phyloP scores from a whole-genome alignment of 495 filamentous ascomycete genomes.

The Glarea lozoyensis region DNA sequence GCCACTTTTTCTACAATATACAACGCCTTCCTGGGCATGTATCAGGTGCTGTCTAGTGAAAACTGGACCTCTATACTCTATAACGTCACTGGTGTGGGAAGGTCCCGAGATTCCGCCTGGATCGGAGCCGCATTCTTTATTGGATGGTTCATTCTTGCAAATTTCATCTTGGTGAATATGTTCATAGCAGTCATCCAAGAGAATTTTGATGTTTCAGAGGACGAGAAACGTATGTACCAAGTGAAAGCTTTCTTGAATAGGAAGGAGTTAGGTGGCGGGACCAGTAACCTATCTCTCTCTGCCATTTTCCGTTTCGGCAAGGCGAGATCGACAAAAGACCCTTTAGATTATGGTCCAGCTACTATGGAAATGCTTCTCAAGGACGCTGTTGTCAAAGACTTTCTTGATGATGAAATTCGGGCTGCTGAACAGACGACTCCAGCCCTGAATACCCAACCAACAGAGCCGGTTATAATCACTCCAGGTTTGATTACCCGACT shows the following conservation, averaged over 20 bases:
- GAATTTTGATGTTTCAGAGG: constrained; percentile 98
- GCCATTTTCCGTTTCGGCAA: constrained; percentile 78
- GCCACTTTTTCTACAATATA: constrained; percentile 85
- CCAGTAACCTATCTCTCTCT: constrained; percentile 72
- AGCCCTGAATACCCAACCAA: constrained; percentile 27
- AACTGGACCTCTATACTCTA: constrained; percentile 91
- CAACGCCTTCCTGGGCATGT: constrained; percentile 97
- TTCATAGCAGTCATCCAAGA: constrained; percentile 99
- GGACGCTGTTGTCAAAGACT: constrained; percentile 88
- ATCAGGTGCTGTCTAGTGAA: constrained; percentile 94
- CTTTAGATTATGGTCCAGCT: constrained; percentile 77
- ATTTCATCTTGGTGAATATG: constrained; percentile 98
- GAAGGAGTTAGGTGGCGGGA: constrained; percentile 64
- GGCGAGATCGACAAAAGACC: constrained; percentile 59
- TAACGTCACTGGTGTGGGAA: constrained; percentile 62
- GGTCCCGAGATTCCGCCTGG: constrained; percentile 64
- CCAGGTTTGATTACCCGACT: constrained; percentile 46
- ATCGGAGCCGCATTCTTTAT: constrained; percentile 89
- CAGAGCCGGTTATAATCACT: constrained; percentile 25
- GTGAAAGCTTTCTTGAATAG: constrained; percentile 89
- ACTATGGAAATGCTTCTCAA: constrained; percentile 93
- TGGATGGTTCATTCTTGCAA: constrained; percentile 89
- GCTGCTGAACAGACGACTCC: constrained; percentile 28
- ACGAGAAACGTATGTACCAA: constrained; percentile 94
- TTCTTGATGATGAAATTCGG: constrained; percentile 64